Evolutionary conservation across 495 filamentous ascomycete species (phyloP).

Genomic region (Penicillium egyptiacum): DNA sequence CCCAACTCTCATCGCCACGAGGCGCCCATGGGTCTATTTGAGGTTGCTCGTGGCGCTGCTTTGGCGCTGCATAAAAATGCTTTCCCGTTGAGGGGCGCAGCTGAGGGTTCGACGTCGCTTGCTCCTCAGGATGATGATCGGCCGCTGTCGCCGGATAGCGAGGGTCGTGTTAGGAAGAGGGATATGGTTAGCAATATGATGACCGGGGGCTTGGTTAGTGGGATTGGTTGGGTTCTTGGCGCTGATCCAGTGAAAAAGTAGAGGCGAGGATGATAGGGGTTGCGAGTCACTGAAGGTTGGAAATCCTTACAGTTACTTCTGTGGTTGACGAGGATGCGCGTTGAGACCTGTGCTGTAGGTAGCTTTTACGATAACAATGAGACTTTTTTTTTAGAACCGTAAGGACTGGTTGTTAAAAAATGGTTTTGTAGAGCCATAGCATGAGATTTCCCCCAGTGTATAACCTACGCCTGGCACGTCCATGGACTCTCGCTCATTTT

Average conservation of each 20-base stretch:
- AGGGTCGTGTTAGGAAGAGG: conserved; percentile 65
- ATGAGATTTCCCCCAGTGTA: too few relatives aligned
- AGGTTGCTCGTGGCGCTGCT: conserved; percentile 80
- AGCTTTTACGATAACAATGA: conserved; percentile 9
- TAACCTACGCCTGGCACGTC: too few relatives aligned
- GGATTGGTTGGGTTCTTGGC: conserved; percentile 83
- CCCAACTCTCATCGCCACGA: conserved; percentile 56
- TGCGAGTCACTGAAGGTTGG: not conserved
- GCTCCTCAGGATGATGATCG: conserved; percentile 25
- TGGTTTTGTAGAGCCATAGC: too few relatives aligned
- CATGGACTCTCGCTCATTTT: too few relatives aligned
- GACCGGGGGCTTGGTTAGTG: conserved; percentile 71
- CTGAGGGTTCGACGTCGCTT: conserved; percentile 12
- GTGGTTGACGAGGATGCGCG: not conserved
- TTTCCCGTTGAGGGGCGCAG: conserved; percentile 50
- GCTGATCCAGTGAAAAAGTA: conserved; percentile 56
- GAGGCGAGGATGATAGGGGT: not conserved
- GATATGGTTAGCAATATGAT: conserved; percentile 78
- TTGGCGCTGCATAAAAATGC: conserved; percentile 68
- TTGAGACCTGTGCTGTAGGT: not conserved
- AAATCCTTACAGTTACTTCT: not conserved
- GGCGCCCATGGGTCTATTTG: conserved; percentile 91
- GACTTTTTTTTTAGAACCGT: not conserved
- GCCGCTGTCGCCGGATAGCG: conserved; percentile 28
- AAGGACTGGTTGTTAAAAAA: not conserved